phyloP scores from a whole-genome alignment of 176 grass and related monocot species.

The Oryza punctata region DNA sequence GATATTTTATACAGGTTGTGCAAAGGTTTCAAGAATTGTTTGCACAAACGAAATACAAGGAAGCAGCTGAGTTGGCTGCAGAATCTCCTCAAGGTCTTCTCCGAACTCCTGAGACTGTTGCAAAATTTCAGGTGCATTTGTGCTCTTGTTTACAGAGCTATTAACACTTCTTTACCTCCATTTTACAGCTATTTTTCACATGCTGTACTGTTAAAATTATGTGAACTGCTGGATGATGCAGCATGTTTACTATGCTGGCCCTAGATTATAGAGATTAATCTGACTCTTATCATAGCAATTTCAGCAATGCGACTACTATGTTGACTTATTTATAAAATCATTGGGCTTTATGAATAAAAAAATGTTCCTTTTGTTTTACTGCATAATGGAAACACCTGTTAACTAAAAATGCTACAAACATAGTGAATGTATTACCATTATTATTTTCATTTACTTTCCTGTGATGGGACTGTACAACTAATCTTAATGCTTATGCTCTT shows the following conservation, averaged over 20 bases:
- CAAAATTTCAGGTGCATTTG: constrained; percentile 85
- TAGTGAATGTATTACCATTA: background rate
- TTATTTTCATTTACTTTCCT: background rate
- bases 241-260: background rate
- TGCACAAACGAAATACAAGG: constrained; percentile 94
- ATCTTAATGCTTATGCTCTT: constrained; percentile 26
- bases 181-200: background rate
- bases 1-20: constrained; percentile 73
- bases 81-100: constrained; percentile 92
- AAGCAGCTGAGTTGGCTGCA: constrained; percentile 95
- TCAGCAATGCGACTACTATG: background rate
- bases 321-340: background rate
- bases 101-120: constrained; percentile 88
- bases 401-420: background rate
- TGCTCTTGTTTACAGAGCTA: constrained; percentile 6
- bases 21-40: constrained; percentile 97
- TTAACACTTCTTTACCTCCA: constrained; percentile 12
- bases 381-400: background rate
- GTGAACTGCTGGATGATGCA: constrained; percentile 11
- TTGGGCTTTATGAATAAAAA: background rate
- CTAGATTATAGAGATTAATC: background rate
- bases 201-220: background rate
- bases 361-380: background rate
- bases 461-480: constrained; percentile 2
- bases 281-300: background rate